These are phyloP conservation scores for Aspergillus sp. DNA, from an alignment of 2,329 filamentous ascomycete genomes.

Conservation along the genomic window DNA sequence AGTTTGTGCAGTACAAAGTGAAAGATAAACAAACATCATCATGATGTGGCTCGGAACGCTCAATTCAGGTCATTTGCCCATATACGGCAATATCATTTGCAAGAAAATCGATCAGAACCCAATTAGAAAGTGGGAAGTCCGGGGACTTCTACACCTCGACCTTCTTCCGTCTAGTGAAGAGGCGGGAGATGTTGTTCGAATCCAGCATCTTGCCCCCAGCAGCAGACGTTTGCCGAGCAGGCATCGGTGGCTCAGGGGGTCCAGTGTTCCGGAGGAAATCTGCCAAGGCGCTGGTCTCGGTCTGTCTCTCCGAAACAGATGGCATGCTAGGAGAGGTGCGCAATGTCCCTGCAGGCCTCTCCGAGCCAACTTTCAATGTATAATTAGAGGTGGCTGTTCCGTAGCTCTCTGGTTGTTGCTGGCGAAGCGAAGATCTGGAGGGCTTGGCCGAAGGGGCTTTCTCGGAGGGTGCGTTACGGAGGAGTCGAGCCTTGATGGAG, in stretches of 20 bases:
- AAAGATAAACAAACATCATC: constrained; percentile 7
- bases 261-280: constrained; percentile 70
- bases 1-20: not conserved
- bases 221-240: constrained; percentile 19
- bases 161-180: constrained; percentile 35
- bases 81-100: constrained; percentile 10
- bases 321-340: constrained; percentile 17
- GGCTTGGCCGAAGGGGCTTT: constrained; percentile 29
- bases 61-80: constrained; percentile 6
- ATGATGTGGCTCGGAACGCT: constrained; percentile 16
- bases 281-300: constrained; percentile 65
- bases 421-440: constrained; percentile 34
- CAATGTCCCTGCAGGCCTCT: constrained; percentile 26
- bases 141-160: constrained; percentile 20
- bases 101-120: constrained; percentile 12
- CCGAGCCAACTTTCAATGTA: constrained; percentile 36
- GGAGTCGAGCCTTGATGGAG: constrained; percentile 36
- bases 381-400: constrained; percentile 34
- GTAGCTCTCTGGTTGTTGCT: constrained; percentile 31
- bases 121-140: constrained; percentile 7
- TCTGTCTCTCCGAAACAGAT: constrained; percentile 26
- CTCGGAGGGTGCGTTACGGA: constrained; percentile 30
- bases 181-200: constrained; percentile 26
- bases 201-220: constrained; percentile 21
- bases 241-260: constrained; percentile 52